Base-by-base conservation (phyloP, 257 asterid species). In the Nemophila menziesii region DNA sequence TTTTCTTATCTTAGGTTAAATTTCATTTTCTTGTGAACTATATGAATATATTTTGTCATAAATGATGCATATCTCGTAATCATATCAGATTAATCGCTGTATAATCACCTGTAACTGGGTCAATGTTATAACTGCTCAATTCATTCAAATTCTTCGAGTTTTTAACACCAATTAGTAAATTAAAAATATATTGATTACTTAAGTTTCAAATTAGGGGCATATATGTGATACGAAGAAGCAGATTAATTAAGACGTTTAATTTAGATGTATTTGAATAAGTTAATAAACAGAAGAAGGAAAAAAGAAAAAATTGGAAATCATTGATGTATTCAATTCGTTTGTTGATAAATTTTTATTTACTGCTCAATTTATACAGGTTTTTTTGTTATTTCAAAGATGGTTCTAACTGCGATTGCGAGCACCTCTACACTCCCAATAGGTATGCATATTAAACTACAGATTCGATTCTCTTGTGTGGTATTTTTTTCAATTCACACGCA, bases 371-470 rank as follows among this genome's bases (percentile, higher is more conserved):
- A 48, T 40, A 36, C 58, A 54, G 61, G 67, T 43, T 43, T 5
- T 5, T 39, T 22, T 11, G 23, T 16, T 39, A 16, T 20, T 48
- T 34, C 41, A 5, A 26, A 39, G 50, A 68, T 78, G 83, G 48
- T 76, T 4, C 55, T 59, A 36, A 55, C 58, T 48, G 57, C 74
- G 43, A 43, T 60, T 39, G 49, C 57, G n/a, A 29, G 54, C 46
- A 39, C 90, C 1, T 12, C 64, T 14, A 36, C 67, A 5, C 23
- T 67, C 19, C 63, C 66, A 16, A 15, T 55, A 26, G 72, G 85
- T 78, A 42, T 38, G 69, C 43, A 2, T 13, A 34, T 39, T n/a
- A 26, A 29, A 7, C 36, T 29, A 7, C 12, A 29, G 8, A 2
- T 2, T 13, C 36, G 12, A 29, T 7, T 29, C 7, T 29, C 12